Percentiles rank a stretch among this genome's conserved stretches.
Conservation (phyloP, 192 early-diverging fungal genomes). For the Coemansia sp. region DNA sequence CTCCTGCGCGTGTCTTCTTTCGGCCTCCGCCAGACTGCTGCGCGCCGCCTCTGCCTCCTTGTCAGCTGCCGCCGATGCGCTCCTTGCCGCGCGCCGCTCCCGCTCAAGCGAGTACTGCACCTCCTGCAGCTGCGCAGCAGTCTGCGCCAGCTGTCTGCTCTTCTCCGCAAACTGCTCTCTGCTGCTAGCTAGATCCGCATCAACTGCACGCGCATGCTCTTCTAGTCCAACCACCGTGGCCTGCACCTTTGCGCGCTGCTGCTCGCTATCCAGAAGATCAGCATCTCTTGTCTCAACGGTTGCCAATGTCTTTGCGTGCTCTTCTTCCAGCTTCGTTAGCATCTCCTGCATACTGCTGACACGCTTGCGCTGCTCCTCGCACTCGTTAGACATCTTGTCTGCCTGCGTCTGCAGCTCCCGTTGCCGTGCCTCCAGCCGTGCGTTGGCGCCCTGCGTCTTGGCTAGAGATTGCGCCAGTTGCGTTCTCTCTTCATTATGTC, state of each 20-base stretch:
- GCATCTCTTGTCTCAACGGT: not conserved
- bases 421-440: slow-evolving; percentile 28
- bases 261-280: slow-evolving; percentile 6
- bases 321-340: not conserved
- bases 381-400: not conserved
- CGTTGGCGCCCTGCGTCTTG: slow-evolving; percentile 31
- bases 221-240: slow-evolving; percentile 19
- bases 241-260: slow-evolving; percentile 25
- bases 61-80: slow-evolving; percentile 14
- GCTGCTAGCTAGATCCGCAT: slow-evolving; percentile 51
- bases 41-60: slow-evolving; percentile 22
- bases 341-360: slow-evolving; percentile 3
- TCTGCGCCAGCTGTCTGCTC: slow-evolving; percentile 41
- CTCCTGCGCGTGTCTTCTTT: slow-evolving; percentile 17
- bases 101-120: slow-evolving; percentile 45
- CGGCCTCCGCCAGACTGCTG: slow-evolving; percentile 36
- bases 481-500: slow-evolving; percentile 22
- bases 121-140: slow-evolving; percentile 42
- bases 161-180: slow-evolving; percentile 54
- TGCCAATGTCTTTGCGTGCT: slow-evolving; percentile 7
- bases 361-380: slow-evolving; percentile 12
- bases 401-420: slow-evolving; percentile 24
- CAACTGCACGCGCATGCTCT: slow-evolving; percentile 44
- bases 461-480: slow-evolving; percentile 37
- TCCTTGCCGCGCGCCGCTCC: slow-evolving; percentile 25